phyloP scores from a whole-genome alignment of 2,329 filamentous ascomycete species.

The Acephala macrosclerotiorum region DNA sequence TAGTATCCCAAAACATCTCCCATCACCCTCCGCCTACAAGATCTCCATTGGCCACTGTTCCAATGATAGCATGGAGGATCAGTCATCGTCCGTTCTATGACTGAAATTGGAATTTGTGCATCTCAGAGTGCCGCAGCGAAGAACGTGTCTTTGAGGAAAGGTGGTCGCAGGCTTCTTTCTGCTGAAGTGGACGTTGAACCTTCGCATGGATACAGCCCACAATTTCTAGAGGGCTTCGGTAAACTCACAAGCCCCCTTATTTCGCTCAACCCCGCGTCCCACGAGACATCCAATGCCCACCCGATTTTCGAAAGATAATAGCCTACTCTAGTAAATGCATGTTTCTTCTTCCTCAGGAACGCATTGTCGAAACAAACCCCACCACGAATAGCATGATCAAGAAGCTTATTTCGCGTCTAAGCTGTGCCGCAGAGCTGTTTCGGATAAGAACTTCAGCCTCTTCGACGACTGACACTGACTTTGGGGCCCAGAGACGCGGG shows the following conservation, averaged over 20 bases:
- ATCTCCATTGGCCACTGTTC: no score
- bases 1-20: not conserved
- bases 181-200: no score
- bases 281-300: not conserved
- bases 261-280: not conserved
- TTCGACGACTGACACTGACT: not conserved
- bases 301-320: not conserved
- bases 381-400: not conserved
- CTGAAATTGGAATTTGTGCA: no score
- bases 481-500: conserved; percentile 1
- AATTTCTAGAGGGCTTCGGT: not conserved
- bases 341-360: not conserved
- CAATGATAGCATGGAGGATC: no score
- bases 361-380: not conserved
- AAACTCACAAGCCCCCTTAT: not conserved
- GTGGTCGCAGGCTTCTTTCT: no score
- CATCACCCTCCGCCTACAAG: not conserved
- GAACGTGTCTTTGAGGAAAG: no score
- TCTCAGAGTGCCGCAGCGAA: no score
- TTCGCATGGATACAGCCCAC: not conserved
- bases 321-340: not conserved
- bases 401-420: not conserved
- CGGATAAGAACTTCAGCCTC: conserved; percentile 7
- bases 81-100: no score
- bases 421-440: conserved; percentile 9